A percentile compares a stretch with the other conserved stretches of the same genome.
phyloP scores from a whole-genome alignment of 2,329 filamentous ascomycete species.

The Aspergillus sp. region DNA sequence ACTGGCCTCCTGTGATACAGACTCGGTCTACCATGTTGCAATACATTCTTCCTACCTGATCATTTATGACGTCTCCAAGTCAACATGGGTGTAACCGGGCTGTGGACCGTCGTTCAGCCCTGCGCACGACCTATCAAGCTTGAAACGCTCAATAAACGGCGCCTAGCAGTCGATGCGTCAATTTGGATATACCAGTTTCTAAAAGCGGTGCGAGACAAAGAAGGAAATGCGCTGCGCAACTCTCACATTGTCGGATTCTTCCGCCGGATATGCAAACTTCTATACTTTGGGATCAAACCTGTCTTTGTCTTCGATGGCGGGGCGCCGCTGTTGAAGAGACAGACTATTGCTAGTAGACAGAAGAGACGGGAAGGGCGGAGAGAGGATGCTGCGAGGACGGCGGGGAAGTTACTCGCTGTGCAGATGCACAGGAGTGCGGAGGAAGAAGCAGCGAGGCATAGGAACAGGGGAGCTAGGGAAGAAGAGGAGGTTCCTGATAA shows the following conservation, averaged over 20 bases:
- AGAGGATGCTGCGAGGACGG: conserved; percentile 88
- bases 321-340: conserved; percentile 80
- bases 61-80: conserved; percentile 1
- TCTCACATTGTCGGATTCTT: conserved; percentile 97
- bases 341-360: conserved; percentile 77
- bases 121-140: conserved; percentile 94
- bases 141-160: conserved; percentile 91
- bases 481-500: conserved; percentile 66
- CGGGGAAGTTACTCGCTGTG: conserved; percentile 81
- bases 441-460: conserved; percentile 67
- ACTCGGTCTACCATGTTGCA: background rate
- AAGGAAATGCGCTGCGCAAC: conserved; percentile 92
- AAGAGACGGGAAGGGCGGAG: conserved; percentile 75
- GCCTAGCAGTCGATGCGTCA: conserved; percentile 92
- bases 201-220: conserved; percentile 96
- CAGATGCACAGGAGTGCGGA: conserved; percentile 90
- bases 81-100: conserved; percentile 90
- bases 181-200: conserved; percentile 99
- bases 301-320: conserved; percentile 98
- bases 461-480: conserved; percentile 41
- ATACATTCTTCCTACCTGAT: background rate
- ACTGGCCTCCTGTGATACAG: background rate
- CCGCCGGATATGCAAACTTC: conserved; percentile 90
- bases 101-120: conserved; percentile 93
- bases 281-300: conserved; percentile 93